Evolutionary conservation across 2,329 filamentous ascomycete genomes (phyloP), one percentile per base, ranked within the genome.

Genomic region (Taxawa tesnikishii): DNA sequence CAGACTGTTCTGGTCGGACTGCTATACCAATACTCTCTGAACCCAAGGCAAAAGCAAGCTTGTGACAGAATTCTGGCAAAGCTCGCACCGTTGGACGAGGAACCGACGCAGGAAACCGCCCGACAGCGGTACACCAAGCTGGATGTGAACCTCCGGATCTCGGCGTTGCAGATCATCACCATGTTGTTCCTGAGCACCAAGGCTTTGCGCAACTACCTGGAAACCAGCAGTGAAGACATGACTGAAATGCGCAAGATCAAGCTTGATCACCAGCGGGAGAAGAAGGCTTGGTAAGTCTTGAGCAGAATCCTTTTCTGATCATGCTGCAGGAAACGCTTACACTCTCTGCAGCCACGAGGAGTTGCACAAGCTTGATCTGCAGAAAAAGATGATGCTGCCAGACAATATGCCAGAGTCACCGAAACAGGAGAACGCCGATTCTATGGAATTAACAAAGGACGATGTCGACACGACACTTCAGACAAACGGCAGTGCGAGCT

Each of bases 171-270:
- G 51, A 79, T 92, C 21, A 73, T 94, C 34, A 84, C 83, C 53
- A 77, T 88, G 64, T 65, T 96, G 38, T 87, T 83, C 2, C 69
- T 87, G 34, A 79, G 85, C 48, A 94, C 90, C 0, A 87, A 84
- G 51, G 77, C 81, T 2, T 73, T 96, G 43, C 78, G 88, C 32
- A 78, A 75, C 11, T 93, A 92, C 51, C 80, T 98, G 66, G 84
- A 94, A 44, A 79, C 88, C 40, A 93, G 87, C 58, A 84, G 81
- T 42, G 83, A 88, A 49, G 82, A 84, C 33, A 94, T 96, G 87
- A 98, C 90, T 2, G 75, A 77, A 33, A 84, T 92, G 49, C 78
- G 90, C 30, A 98, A 98, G 56, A 82, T 92, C 52, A 94, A 94
- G 62, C 94, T 94, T 39, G 83, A 93, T 43, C 80, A 76, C 58